Percentiles rank a stretch among this genome's conserved stretches.
phyloP scores from a whole-genome alignment of 176 grass and related monocot species.

The Paspalum vaginatum region DNA sequence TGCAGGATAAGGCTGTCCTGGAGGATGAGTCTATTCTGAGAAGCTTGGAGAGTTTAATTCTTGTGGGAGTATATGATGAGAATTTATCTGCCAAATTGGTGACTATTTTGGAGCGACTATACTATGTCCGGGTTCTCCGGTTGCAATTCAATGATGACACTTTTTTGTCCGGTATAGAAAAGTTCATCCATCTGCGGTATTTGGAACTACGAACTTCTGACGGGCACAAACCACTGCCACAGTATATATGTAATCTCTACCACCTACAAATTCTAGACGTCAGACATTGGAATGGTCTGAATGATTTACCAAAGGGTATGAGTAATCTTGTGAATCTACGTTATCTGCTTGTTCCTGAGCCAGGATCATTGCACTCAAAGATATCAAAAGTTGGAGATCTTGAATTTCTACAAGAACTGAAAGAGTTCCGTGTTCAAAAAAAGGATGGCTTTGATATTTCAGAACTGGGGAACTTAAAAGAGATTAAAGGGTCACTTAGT shows the following conservation, averaged over 20 bases:
- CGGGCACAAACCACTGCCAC: constrained; percentile 14
- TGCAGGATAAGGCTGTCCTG: too few relatives aligned
- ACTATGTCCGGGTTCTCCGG: constrained; percentile 19
- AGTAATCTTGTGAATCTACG: constrained; percentile 44
- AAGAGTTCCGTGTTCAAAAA: constrained; percentile 33
- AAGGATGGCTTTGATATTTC: constrained; percentile 31
- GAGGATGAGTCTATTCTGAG: not conserved
- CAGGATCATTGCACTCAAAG: constrained; percentile 31
- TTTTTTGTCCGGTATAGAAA: constrained; percentile 18
- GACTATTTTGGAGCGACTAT: not conserved
- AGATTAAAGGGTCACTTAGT: constrained; percentile 46
- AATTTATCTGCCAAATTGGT: constrained; percentile 11
- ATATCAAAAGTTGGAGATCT: constrained; percentile 41
- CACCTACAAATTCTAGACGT: constrained; percentile 38
- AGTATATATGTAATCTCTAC: constrained; percentile 44
- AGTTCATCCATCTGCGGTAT: constrained; percentile 57
- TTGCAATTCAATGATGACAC: constrained; percentile 21
- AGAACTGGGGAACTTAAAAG: constrained; percentile 34
- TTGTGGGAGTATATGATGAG: constrained; percentile 25
- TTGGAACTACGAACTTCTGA: constrained; percentile 27
- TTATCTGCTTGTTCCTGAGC: constrained; percentile 21
- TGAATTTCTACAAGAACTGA: constrained; percentile 44
- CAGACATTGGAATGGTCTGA: not conserved
- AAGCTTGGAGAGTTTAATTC: constrained; percentile 28
- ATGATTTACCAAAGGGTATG: constrained; percentile 33